Conservation (phyloP, 176 grass and related monocot genomes). For the Dendrocalamus sinicus region DNA sequence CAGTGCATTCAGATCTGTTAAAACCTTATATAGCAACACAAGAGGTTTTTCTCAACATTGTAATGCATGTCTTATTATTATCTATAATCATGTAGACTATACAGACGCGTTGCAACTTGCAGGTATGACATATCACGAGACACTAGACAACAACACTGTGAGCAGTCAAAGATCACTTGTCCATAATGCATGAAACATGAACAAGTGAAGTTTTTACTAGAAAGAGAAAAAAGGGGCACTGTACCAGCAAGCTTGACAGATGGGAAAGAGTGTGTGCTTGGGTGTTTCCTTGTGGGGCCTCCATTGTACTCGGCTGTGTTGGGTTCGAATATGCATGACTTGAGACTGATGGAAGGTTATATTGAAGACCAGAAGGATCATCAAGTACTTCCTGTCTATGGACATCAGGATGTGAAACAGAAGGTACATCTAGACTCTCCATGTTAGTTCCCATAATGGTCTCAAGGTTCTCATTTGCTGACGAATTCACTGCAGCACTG, state of each 20-base stretch:
- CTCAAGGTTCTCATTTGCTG: constrained; percentile 55
- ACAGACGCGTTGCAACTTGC: not conserved
- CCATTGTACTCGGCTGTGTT: constrained; percentile 61
- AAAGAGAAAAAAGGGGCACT: not conserved
- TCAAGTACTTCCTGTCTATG: constrained; percentile 63
- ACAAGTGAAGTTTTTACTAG: constrained; percentile 24
- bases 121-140: not conserved
- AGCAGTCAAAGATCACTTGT: not conserved
- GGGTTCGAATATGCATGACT: constrained; percentile 62
- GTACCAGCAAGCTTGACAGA: constrained; percentile 88
- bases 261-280: constrained; percentile 80
- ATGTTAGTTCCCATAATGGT: constrained; percentile 58
- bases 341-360: constrained; percentile 78
- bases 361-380: constrained; percentile 72
- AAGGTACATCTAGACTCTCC: constrained; percentile 70
- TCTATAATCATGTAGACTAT: not conserved
- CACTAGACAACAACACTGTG: not conserved
- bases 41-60: not conserved
- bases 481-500: constrained; percentile 47
- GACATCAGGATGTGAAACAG: constrained; percentile 72
- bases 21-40: not conserved
- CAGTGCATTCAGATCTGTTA: not conserved
- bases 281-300: constrained; percentile 70
- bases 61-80: not conserved
- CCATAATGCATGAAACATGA: not conserved